These are phyloP conservation scores for Daucus carota DNA, from an alignment of 129 eudicot genomes.

Conservation along the genomic window DNA sequence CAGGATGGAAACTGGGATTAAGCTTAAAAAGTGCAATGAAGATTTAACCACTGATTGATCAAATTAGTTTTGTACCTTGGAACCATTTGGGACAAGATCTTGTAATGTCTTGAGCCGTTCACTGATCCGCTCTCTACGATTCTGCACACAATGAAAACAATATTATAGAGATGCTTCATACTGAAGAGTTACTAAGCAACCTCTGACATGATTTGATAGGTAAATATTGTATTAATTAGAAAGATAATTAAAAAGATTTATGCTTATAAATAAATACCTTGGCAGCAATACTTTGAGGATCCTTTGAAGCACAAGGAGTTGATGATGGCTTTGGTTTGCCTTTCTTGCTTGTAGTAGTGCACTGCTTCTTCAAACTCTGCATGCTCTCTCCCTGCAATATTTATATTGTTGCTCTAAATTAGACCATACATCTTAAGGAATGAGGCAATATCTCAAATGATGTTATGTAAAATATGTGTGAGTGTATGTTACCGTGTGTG, in stretches of 20 bases:
- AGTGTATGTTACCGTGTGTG: constrained; percentile 17
- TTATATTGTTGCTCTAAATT: neutral
- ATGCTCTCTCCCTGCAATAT: constrained; percentile 50
- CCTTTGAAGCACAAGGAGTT: constrained; percentile 36
- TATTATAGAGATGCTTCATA: neutral
- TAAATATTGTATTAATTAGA: neutral
- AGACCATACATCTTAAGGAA: neutral
- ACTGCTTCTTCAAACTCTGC: constrained; percentile 72
- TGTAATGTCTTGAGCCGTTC: constrained; percentile 85
- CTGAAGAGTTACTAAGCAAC: too few relatives aligned
- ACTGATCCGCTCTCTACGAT: constrained; percentile 91
- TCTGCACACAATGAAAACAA: constrained; percentile 46
- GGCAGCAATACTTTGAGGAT: constrained; percentile 97
- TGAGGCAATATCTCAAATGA: neutral
- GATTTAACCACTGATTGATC: neutral
- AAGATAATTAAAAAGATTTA: neutral
- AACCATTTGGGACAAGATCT: constrained; percentile 94
- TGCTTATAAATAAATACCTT: constrained; percentile 42
- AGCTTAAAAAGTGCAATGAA: neutral
- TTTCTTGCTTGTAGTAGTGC: constrained; percentile 52
- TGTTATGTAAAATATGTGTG: constrained; percentile 11
- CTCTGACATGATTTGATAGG: neutral
- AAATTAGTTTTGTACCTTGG: constrained; percentile 50
- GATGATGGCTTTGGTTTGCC: constrained; percentile 44
- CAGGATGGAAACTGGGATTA: neutral